These are phyloP conservation scores for Xanthoceras sorbifolium DNA, from an alignment of 345 rosid genomes.

Conservation along the genomic window DNA sequence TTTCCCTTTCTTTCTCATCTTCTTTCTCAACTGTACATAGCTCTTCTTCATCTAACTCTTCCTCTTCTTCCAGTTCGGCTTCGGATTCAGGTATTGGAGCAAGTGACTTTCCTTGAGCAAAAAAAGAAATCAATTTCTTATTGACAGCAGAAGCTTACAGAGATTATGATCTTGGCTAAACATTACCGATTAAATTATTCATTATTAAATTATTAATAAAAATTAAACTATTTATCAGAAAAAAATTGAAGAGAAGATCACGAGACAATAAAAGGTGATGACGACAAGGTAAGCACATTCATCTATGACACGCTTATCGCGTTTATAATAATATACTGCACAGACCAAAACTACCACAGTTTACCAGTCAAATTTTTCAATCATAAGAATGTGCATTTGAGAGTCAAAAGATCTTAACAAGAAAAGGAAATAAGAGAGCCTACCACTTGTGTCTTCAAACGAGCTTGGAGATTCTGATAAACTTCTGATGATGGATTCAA, in stretches of 20 bases:
- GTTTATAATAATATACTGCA: no score
- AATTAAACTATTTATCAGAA: no score
- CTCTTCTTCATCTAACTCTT: slow-evolving; percentile 38
- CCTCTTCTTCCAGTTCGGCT: slow-evolving; percentile 79
- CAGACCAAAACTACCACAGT: no score
- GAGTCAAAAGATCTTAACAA: background rate
- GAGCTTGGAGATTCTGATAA: slow-evolving; percentile 75
- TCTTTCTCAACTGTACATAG: slow-evolving; percentile 14
- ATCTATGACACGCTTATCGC: background rate
- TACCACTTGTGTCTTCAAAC: slow-evolving; percentile 93
- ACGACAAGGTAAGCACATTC: no score
- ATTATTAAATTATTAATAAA: no score
- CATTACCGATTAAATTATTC: no score
- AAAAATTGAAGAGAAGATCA: no score
- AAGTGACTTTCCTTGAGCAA: slow-evolving; percentile 89
- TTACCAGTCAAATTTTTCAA: no score
- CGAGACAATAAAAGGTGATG: background rate
- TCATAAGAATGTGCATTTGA: background rate
- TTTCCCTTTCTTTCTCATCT: slow-evolving; percentile 21
- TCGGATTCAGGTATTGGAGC: slow-evolving; percentile 95
- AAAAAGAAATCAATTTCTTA: slow-evolving; percentile 25
- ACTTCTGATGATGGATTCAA: slow-evolving; percentile 82
- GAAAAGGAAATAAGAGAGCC: slow-evolving; percentile 13
- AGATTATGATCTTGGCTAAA: background rate
- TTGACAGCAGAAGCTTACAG: slow-evolving; percentile 17